Evolutionary conservation across 345 rosid genomes (phyloP).

Genomic region (Leavenworthia alabamica): DNA sequence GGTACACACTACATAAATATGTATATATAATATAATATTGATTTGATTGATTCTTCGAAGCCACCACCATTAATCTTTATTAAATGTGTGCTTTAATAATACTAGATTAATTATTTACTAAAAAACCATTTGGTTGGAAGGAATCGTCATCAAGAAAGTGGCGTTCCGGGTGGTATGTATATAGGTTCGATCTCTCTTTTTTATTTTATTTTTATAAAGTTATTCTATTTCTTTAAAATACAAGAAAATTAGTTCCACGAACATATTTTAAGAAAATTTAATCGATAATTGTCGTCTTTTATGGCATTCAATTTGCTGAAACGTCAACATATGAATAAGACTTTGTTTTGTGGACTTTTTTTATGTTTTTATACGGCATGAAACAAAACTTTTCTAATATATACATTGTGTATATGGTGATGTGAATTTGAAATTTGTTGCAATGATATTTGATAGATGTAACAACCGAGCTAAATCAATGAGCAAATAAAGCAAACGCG

Average conservation of each 20-base stretch:
- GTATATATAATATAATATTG: neutral
- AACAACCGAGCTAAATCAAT: constrained; percentile 17
- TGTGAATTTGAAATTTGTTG: constrained; percentile 6
- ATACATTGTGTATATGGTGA: neutral
- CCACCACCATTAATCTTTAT: neutral
- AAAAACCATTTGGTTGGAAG: neutral
- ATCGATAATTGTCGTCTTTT: neutral
- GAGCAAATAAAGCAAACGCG: constrained; percentile 19
- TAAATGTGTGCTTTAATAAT: neutral
- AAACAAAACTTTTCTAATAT: neutral
- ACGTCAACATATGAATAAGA: constrained; percentile 7
- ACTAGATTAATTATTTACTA: neutral
- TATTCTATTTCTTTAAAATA: neutral
- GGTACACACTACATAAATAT: neutral
- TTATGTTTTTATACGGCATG: neutral
- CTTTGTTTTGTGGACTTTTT: constrained; percentile 4
- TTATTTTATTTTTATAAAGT: neutral
- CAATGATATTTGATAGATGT: constrained; percentile 20
- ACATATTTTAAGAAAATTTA: neutral
- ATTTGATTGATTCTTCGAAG: neutral
- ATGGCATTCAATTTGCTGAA: neutral
- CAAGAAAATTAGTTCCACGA: neutral
- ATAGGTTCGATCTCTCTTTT: neutral
- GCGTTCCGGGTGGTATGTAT: neutral
- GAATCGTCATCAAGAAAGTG: neutral